phyloP scores from a whole-genome alignment of 78 protist species.

The Dictyostelium capitatum region DNA sequence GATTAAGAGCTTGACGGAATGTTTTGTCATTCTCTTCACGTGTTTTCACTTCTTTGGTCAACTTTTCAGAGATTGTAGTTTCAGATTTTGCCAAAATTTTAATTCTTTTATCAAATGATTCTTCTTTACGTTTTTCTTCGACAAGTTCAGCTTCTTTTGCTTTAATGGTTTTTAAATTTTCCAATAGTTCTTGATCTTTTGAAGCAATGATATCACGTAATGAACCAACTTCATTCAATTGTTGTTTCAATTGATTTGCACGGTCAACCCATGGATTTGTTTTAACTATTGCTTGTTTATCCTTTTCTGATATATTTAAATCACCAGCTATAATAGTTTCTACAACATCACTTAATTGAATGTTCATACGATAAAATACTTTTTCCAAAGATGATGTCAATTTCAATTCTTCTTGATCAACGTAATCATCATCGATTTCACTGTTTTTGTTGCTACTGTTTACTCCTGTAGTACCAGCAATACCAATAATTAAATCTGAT shows the following conservation, averaged over 20 bases:
- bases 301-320: slow-evolving; percentile 15
- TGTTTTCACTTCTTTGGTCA: slow-evolving; percentile 16
- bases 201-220: slow-evolving; percentile 22
- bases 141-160: slow-evolving; percentile 63
- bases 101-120: slow-evolving; percentile 80
- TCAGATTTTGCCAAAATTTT: slow-evolving; percentile 57
- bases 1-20: slow-evolving; percentile 47
- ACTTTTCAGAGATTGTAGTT: slow-evolving; percentile 23
- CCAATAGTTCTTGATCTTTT: slow-evolving; percentile 55
- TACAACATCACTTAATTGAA: slow-evolving; percentile 53
- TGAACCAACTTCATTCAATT: slow-evolving; percentile 51
- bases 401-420: background rate
- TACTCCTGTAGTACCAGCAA: background rate
- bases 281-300: background rate
- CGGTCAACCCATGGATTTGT: slow-evolving; percentile 45
- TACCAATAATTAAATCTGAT: slow-evolving; percentile 10
- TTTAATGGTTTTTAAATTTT: slow-evolving; percentile 40
- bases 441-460: background rate
- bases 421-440: background rate
- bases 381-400: slow-evolving; percentile 38
- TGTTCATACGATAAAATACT: slow-evolving; percentile 44
- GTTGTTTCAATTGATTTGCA: slow-evolving; percentile 33
- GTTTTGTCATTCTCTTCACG: slow-evolving; percentile 60
- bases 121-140: slow-evolving; percentile 81
- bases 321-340: slow-evolving; percentile 79